Conservation (phyloP, 371 early-diverging fungal genomes). For the Mortierella sp. region DNA sequence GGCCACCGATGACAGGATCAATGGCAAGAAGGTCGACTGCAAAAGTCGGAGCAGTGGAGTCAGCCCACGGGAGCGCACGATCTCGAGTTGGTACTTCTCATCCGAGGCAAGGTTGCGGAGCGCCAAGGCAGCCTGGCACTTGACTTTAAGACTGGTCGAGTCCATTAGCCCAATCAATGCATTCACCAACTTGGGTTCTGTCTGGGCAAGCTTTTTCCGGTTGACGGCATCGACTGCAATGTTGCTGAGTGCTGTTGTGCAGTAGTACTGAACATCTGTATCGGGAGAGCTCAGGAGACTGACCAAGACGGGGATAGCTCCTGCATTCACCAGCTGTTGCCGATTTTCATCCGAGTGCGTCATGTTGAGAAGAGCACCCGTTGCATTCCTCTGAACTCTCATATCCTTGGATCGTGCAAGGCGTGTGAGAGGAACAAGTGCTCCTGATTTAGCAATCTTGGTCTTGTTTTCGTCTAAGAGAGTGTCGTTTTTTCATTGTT, state of each 20-base stretch:
- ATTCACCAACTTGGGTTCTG: constrained; percentile 82
- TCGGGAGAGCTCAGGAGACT: constrained; percentile 82
- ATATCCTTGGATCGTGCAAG: constrained; percentile 88
- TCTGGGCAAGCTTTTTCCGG: constrained; percentile 78
- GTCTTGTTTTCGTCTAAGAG: constrained; percentile 88
- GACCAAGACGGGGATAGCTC: constrained; percentile 88
- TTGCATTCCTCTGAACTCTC: constrained; percentile 92
- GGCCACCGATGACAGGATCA: constrained; percentile 91
- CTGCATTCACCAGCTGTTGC: constrained; percentile 85
- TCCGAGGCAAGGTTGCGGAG: constrained; percentile 93
- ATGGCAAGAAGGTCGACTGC: constrained; percentile 79
- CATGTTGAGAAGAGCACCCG: constrained; percentile 95
- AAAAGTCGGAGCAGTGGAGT: constrained; percentile 78
- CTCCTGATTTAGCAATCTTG: constrained; percentile 87
- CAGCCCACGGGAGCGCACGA: constrained; percentile 84
- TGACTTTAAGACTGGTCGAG: constrained; percentile 83
- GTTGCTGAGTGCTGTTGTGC: constrained; percentile 91
- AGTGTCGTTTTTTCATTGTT: neutral
- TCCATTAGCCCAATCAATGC: constrained; percentile 84
- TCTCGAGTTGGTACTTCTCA: constrained; percentile 86
- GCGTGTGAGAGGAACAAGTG: constrained; percentile 78
- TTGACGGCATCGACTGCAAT: constrained; percentile 90
- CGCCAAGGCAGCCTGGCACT: constrained; percentile 91
- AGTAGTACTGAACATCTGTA: constrained; percentile 91
- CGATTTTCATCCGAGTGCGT: constrained; percentile 92